These are phyloP conservation scores for Amoebophrya sp. DNA, from an alignment of 169 alveolate species.

Conservation along the genomic window DNA sequence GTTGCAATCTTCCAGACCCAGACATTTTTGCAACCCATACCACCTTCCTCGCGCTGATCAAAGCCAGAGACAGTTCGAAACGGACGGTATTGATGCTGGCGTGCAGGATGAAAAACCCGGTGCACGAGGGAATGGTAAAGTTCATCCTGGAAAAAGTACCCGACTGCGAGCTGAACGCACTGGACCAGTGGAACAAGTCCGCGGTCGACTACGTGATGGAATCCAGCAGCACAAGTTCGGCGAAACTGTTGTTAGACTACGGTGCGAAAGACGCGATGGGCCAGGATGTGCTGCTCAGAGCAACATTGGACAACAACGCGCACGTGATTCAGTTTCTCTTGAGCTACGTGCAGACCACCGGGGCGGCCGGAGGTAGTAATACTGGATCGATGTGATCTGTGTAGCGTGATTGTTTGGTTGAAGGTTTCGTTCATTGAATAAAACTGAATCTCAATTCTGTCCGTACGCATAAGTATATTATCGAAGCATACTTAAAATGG, in stretches of 20 bases:
- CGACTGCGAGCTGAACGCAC: background rate
- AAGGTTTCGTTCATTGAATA: too few relatives aligned
- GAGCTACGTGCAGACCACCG: background rate
- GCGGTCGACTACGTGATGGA: conserved; percentile 20
- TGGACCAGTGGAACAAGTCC: background rate
- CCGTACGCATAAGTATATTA: too few relatives aligned
- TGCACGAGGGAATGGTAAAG: background rate
- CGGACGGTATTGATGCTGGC: background rate
- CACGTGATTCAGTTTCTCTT: background rate
- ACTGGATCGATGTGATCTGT: too few relatives aligned
- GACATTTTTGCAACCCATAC: too few relatives aligned
- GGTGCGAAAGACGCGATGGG: background rate
- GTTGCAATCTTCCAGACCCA: too few relatives aligned
- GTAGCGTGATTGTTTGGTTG: too few relatives aligned
- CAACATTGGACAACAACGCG: background rate
- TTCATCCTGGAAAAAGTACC: background rate
- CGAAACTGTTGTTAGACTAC: background rate
- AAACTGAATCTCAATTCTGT: too few relatives aligned
- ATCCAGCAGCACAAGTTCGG: background rate
- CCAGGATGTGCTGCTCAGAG: conserved; percentile 3
- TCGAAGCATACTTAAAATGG: too few relatives aligned
- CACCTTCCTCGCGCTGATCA: background rate
- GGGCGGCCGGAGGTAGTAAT: too few relatives aligned
- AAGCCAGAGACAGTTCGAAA: background rate
- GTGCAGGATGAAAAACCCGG: background rate